Conservation (phyloP, 768 basidiomycete species). For the Serendipita vermifera region DNA sequence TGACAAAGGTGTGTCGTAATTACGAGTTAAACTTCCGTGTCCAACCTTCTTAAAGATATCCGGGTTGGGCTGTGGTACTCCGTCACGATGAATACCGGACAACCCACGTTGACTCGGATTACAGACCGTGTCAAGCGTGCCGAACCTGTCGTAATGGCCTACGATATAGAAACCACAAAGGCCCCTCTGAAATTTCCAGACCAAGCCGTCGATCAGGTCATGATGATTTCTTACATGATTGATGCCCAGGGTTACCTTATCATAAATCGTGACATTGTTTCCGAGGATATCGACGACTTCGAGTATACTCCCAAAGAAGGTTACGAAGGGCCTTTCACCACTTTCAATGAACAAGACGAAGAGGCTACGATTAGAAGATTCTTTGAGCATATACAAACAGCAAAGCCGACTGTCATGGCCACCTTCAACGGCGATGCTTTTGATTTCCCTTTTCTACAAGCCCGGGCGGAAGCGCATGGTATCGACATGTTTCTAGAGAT, state of each 20-base stretch:
- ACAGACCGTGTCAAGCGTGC: slow-evolving; percentile 90
- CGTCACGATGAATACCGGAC: slow-evolving; percentile 69
- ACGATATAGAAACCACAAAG: slow-evolving; percentile 97
- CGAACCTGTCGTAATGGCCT: slow-evolving; percentile 98
- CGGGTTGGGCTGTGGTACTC: slow-evolving; percentile 98
- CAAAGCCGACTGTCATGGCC: slow-evolving; percentile 92
- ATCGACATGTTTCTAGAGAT: slow-evolving; percentile 96
- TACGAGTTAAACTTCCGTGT: background rate
- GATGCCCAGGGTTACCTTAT: slow-evolving; percentile 97
- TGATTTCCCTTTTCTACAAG: slow-evolving; percentile 94
- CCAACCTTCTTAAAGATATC: slow-evolving; percentile 38
- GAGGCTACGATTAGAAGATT: slow-evolving; percentile 71
- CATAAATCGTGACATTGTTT: slow-evolving; percentile 93
- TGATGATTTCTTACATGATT: slow-evolving; percentile 99
- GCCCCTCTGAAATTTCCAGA: slow-evolving; percentile 99
- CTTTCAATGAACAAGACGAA: slow-evolving; percentile 92
- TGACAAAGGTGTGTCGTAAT: slow-evolving; percentile 57
- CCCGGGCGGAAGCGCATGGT: slow-evolving; percentile 71
- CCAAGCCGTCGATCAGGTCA: slow-evolving; percentile 89
- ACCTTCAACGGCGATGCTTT: slow-evolving; percentile 99
- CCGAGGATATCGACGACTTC: slow-evolving; percentile 95
- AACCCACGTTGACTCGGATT: slow-evolving; percentile 57
- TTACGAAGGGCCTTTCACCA: slow-evolving; percentile 88
- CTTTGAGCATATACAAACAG: slow-evolving; percentile 87
- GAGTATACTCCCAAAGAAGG: slow-evolving; percentile 98